Percentiles rank a stretch among this genome's conserved stretches.
phyloP scores from a whole-genome alignment of 208 protist species.

The Plasmodiophora brassicae region DNA sequence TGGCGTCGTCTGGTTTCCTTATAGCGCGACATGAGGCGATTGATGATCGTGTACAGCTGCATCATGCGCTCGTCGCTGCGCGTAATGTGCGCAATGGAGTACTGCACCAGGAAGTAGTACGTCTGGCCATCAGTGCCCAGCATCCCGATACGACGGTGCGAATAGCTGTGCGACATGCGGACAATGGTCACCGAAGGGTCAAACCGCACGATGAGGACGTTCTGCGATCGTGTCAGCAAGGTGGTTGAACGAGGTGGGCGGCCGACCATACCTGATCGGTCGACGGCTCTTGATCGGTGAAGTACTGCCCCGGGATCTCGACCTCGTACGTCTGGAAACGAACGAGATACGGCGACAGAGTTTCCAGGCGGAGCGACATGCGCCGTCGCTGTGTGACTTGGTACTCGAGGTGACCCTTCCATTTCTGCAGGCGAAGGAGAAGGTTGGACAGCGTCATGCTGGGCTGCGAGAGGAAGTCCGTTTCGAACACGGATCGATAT shows the following conservation, averaged over 20 bases:
- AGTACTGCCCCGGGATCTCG: slow-evolving; percentile 46
- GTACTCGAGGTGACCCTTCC: slow-evolving; percentile 44
- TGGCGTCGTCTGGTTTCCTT: slow-evolving; percentile 38
- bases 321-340: slow-evolving; percentile 43
- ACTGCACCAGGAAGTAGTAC: slow-evolving; percentile 46
- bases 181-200: slow-evolving; percentile 35
- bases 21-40: slow-evolving; percentile 38
- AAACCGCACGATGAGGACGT: slow-evolving; percentile 36
- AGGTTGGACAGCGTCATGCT: slow-evolving; percentile 19
- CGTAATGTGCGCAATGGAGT: slow-evolving; percentile 44
- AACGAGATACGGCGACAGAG: slow-evolving; percentile 41
- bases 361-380: slow-evolving; percentile 38
- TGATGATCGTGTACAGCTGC: slow-evolving; percentile 42
- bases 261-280: slow-evolving; percentile 15
- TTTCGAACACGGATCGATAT: background rate
- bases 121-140: slow-evolving; percentile 37
- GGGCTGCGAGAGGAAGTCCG: background rate
- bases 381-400: slow-evolving; percentile 14
- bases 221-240: background rate
- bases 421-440: background rate
- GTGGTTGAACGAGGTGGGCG: background rate
- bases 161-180: slow-evolving; percentile 40
- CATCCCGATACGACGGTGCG: slow-evolving; percentile 38
- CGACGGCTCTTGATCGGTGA: slow-evolving; percentile 37
- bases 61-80: slow-evolving; percentile 47